These are phyloP conservation scores for Trapa bicornis DNA, from an alignment of 345 rosid species.

Conservation along the genomic window DNA sequence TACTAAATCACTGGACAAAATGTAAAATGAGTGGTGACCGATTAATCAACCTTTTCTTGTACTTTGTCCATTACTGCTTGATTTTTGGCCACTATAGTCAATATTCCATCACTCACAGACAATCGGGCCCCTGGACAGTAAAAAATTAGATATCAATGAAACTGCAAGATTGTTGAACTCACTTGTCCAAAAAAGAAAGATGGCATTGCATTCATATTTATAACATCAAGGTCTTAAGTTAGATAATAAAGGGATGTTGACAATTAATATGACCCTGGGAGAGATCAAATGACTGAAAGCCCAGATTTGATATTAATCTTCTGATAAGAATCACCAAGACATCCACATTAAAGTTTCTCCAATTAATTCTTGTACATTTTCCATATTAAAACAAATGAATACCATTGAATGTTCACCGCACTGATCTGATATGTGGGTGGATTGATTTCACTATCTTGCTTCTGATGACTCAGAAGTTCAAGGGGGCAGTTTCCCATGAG, in stretches of 20 bases:
- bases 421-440: neutral
- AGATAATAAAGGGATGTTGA: neutral
- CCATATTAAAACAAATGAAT: neutral
- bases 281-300: neutral
- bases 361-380: neutral
- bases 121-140: conserved; percentile 61
- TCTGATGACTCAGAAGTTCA: neutral
- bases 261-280: neutral
- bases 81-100: conserved; percentile 76
- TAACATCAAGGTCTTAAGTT: neutral
- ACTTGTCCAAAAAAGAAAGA: too few species aligned
- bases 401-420: neutral
- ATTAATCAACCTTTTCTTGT: conserved; percentile 55
- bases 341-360: neutral
- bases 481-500: neutral
- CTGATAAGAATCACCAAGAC: neutral
- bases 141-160: neutral
- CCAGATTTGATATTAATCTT: neutral
- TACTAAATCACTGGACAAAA: neutral
- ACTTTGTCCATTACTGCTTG: conserved; percentile 64
- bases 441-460: neutral
- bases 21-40: neutral
- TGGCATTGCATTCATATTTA: neutral
- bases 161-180: neutral
- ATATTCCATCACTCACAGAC: conserved; percentile 60